These are phyloP conservation scores for Gloeostereum incarnatum DNA, from an alignment of 768 basidiomycete species.

Conservation along the genomic window DNA sequence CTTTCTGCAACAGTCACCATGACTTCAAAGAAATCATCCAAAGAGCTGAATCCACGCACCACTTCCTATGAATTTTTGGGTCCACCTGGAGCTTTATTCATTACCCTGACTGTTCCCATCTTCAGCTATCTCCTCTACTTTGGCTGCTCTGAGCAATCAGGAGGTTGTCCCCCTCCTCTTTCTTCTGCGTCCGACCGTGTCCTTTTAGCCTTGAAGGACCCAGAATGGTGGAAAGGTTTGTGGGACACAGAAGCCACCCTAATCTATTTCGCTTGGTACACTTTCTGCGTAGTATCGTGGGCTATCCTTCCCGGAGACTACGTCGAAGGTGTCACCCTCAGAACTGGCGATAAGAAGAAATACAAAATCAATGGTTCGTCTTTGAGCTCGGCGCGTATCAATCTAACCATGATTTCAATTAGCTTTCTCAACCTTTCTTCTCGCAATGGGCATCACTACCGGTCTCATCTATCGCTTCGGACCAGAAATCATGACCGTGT, in stretches of 20 bases:
- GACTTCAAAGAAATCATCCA: neutral
- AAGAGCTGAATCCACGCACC: slow-evolving; percentile 28
- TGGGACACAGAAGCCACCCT: slow-evolving; percentile 76
- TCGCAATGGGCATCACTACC: slow-evolving; percentile 62
- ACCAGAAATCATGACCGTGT: slow-evolving; percentile 72
- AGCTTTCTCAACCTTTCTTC: slow-evolving; percentile 85
- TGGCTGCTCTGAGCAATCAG: slow-evolving; percentile 60
- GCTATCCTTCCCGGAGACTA: slow-evolving; percentile 63
- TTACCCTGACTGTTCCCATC: slow-evolving; percentile 62
- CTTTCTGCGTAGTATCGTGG: slow-evolving; percentile 78
- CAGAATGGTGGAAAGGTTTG: slow-evolving; percentile 59
- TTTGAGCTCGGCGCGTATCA: too few relatives aligned
- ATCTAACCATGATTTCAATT: neutral
- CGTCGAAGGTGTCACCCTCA: slow-evolving; percentile 59
- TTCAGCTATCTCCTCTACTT: slow-evolving; percentile 70
- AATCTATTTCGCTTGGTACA: slow-evolving; percentile 84
- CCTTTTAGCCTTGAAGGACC: slow-evolving; percentile 32
- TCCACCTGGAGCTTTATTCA: slow-evolving; percentile 63
- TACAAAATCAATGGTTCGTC: slow-evolving; percentile 92
- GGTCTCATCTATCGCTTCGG: slow-evolving; percentile 70
- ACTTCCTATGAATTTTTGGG: slow-evolving; percentile 75
- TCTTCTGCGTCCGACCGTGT: slow-evolving; percentile 29
- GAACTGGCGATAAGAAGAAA: slow-evolving; percentile 65
- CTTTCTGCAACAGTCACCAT: too few relatives aligned
- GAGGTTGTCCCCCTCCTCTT: slow-evolving; percentile 52